Conservation (phyloP, 1,139 yeast genomes). For the Pichia terricola region DNA sequence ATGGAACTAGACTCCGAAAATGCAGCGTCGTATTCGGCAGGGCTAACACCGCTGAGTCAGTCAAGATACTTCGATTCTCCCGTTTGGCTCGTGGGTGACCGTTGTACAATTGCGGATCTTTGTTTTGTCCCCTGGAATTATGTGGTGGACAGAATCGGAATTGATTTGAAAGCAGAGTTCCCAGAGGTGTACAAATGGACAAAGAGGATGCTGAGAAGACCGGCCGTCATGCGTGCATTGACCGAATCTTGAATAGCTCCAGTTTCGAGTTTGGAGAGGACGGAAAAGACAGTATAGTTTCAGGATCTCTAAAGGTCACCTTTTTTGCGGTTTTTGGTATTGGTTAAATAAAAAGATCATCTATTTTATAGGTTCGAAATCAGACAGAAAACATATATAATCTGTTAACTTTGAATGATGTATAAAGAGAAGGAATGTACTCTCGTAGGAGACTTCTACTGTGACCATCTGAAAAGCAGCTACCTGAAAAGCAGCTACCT, state of each 20-base stretch:
- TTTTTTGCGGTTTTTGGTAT: no score
- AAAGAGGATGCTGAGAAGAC: constrained; percentile 81
- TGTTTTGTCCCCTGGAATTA: constrained; percentile 96
- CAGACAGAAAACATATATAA: no score
- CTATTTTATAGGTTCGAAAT: no score
- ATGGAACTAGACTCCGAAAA: constrained; percentile 87
- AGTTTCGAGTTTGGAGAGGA: no score
- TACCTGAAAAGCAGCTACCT: no score
- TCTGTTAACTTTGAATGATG: no score
- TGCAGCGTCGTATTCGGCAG: constrained; percentile 82
- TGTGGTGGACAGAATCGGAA: constrained; percentile 87
- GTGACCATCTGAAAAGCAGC: no score
- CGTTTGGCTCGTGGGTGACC: constrained; percentile 90
- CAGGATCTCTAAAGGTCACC: no score
- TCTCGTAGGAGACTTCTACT: no score
- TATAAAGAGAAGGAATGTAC: no score
- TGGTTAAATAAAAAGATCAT: no score
- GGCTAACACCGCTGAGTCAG: constrained; percentile 80
- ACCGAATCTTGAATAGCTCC: constrained; percentile 5
- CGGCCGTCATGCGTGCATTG: constrained; percentile 71
- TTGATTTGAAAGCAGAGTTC: constrained; percentile 75
- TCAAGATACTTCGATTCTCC: constrained; percentile 87
- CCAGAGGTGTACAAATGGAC: constrained; percentile 98
- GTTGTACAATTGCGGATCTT: constrained; percentile 84
- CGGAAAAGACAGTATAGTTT: no score